phyloP scores from a whole-genome alignment of 257 asterid species.

The Rhazya stricta region DNA sequence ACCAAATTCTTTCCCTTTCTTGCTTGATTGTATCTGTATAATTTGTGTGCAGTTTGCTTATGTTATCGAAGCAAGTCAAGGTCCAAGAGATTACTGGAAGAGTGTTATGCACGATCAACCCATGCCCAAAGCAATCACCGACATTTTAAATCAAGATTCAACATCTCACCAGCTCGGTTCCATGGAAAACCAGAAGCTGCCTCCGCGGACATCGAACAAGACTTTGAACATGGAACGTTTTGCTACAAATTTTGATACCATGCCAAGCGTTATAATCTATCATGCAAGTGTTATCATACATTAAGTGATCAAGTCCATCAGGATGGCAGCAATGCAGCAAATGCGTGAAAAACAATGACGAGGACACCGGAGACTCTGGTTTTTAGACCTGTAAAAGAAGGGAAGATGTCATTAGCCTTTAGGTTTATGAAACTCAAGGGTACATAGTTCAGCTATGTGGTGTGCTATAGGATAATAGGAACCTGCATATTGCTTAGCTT shows the following conservation, averaged over 20 bases:
- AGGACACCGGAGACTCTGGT: not conserved
- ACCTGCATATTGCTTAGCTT: no score
- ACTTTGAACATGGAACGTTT: constrained; percentile 21
- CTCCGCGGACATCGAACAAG: not conserved
- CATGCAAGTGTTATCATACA: constrained; percentile 34
- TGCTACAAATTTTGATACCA: constrained; percentile 38
- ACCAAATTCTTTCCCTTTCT: no score
- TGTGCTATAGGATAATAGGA: no score
- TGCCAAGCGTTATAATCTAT: constrained; percentile 52
- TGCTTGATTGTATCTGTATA: not conserved
- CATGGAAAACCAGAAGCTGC: not conserved
- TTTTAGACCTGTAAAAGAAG: not conserved
- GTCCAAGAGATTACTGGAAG: constrained; percentile 58
- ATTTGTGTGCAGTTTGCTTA: constrained; percentile 23
- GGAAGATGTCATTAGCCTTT: no score
- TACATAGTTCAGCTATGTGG: no score
- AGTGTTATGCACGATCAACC: constrained; percentile 43
- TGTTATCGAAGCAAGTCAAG: constrained; percentile 37
- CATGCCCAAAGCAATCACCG: constrained; percentile 59
- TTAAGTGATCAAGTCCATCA: constrained; percentile 5
- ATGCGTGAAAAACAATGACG: not conserved
- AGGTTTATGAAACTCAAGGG: no score
- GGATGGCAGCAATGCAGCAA: not conserved
- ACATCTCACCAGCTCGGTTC: not conserved
- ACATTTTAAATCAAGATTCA: constrained; percentile 26